A percentile compares a stretch with the other conserved stretches of the same genome.
Conservation (phyloP, 2,329 filamentous ascomycete species). For the Pyrenophora teres region DNA sequence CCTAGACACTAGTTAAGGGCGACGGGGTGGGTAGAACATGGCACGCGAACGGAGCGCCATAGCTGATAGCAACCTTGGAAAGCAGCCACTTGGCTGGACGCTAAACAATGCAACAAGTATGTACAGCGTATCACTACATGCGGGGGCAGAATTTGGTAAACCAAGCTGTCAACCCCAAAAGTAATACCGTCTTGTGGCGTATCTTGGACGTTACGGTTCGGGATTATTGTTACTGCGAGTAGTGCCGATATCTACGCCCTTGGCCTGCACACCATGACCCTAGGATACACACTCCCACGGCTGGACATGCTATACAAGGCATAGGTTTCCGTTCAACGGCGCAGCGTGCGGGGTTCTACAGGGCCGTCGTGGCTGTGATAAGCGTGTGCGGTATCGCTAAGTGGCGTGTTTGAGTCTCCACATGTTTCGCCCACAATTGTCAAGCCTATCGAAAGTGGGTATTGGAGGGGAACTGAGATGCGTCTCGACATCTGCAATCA, state of each 20-base stretch:
- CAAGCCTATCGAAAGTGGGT: neutral
- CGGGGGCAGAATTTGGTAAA: too few species aligned
- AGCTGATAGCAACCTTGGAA: neutral
- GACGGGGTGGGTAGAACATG: neutral
- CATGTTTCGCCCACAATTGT: neutral
- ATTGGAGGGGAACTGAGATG: neutral
- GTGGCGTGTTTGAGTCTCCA: too few species aligned
- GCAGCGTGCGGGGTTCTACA: conserved; percentile 2
- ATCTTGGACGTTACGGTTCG: too few species aligned
- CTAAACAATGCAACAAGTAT: too few species aligned
- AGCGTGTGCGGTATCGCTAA: too few species aligned
- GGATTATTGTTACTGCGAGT: neutral
- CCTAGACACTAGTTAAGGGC: neutral
- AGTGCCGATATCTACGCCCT: conserved; percentile 12
- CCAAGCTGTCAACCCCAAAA: neutral
- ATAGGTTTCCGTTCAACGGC: conserved; percentile 13
- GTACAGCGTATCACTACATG: too few species aligned
- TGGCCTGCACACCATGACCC: conserved; percentile 1
- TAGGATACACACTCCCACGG: conserved; percentile 3
- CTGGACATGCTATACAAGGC: conserved; percentile 21
- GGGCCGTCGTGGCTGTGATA: neutral
- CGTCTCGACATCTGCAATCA: conserved; percentile 18
- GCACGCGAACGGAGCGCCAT: neutral
- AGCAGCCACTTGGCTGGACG: too few species aligned
- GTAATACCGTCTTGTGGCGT: too few species aligned